Base-by-base conservation (phyloP, 345 rosid species). In the Chamaenerion angustifolium region DNA sequence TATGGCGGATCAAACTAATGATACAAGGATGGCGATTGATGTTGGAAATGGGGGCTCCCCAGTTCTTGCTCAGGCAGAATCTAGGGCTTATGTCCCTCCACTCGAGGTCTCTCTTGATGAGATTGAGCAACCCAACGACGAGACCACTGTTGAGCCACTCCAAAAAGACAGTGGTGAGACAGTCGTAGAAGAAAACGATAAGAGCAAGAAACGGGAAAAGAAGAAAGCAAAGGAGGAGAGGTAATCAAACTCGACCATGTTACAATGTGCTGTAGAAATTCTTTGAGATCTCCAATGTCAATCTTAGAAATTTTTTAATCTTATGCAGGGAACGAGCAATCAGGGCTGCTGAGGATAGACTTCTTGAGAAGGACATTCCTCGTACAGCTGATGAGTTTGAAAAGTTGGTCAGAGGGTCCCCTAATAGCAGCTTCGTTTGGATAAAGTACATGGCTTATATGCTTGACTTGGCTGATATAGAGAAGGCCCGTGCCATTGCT, bases 371-470 rank as follows among this genome's bases (percentile, higher is more conserved):
- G 67, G 89, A 78, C 63, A 69, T 68, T 52, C 98, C 98, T 42
- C 76, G 71, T 62, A 84, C 74, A 59, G 76, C 87, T 43, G 98
- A 92, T 62, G 96, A 92, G 55, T 87, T 73, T 71, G 98, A 92
- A 79, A 87, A 78, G 72, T 50, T 81, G 64, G 74, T 92, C 63
- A 86, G 89, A 66, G 78, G 77, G 77, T 87, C 96, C 60, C 98
- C 98, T 11, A 84, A 84, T 63, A 87, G 81, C 76, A 92, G 98
- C 67, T 84, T 82, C 56, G 68, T 80, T 61, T 92, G 98, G 98
- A 80, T 92, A 58, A 80, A 84, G 49, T 92, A 87, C 61, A 80
- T 92, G 93, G 85, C 82, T 42, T 81, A 78, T 64, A 69, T 84
- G 90, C 83, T 87, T 45, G 64, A 78, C 42, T 64, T 81, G 73